Evolutionary conservation across 2,329 filamentous ascomycete genomes (phyloP).

Genomic region (Ascochyta clinopodiicola): DNA sequence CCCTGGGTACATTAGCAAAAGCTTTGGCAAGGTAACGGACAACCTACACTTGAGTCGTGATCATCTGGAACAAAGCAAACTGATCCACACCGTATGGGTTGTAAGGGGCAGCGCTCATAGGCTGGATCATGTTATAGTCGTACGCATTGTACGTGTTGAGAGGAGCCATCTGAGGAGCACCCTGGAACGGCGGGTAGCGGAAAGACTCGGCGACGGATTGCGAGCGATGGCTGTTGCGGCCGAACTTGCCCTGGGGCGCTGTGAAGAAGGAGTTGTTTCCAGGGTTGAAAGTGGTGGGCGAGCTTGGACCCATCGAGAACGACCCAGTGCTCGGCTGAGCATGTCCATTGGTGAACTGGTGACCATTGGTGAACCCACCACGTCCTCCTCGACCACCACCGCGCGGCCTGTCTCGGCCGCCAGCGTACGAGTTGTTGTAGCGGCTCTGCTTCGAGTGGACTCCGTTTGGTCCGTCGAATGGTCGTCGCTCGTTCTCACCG

Average conservation of each 20-base stretch:
- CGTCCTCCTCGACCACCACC: conserved; percentile 57
- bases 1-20: conserved; percentile 60
- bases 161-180: conserved; percentile 49
- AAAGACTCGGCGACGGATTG: conserved; percentile 67
- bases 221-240: conserved; percentile 61
- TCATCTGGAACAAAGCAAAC: conserved; percentile 63
- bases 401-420: conserved; percentile 54
- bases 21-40: not conserved
- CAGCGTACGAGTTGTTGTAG: conserved; percentile 44
- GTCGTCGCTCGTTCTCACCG: conserved; percentile 42
- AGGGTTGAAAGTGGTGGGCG: conserved; percentile 45
- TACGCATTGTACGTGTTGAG: conserved; percentile 63
- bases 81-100: conserved; percentile 65
- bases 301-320: conserved; percentile 45
- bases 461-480: conserved; percentile 39
- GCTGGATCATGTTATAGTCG: conserved; percentile 62
- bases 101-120: conserved; percentile 66
- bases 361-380: conserved; percentile 45
- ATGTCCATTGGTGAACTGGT: conserved; percentile 52
- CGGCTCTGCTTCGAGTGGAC: conserved; percentile 40
- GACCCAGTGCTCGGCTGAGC: conserved; percentile 36
- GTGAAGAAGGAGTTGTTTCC: conserved; percentile 45
- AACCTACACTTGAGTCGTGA: conserved; percentile 64
- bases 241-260: conserved; percentile 49
- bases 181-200: conserved; percentile 46